A percentile compares a stretch with the other conserved stretches of the same genome.
Evolutionary conservation across 768 basidiomycete genomes (phyloP).

Genomic region (Fibroporia radiculosa): DNA sequence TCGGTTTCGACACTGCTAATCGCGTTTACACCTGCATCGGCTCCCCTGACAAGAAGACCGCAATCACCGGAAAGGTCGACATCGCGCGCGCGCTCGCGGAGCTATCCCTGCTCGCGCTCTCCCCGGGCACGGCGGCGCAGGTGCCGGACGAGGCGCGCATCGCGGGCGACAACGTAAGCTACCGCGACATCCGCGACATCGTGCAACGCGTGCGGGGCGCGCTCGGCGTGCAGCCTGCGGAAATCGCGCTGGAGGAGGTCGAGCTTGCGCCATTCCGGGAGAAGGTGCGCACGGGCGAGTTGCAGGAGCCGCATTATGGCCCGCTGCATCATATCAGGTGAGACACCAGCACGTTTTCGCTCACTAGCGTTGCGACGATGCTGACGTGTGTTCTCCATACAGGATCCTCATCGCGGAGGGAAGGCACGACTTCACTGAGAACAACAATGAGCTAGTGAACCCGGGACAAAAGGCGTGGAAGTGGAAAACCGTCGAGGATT

Average conservation of each 20-base stretch:
- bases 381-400: not conserved
- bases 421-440: constrained; percentile 10
- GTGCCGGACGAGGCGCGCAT: constrained; percentile 17
- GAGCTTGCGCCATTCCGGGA: constrained; percentile 10
- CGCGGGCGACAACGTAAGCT: constrained; percentile 10
- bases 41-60: constrained; percentile 6
- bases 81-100: constrained; percentile 13
- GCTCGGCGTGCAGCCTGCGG: constrained; percentile 2
- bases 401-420: constrained; percentile 16
- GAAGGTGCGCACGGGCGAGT: constrained; percentile 6
- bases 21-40: constrained; percentile 14
- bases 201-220: constrained; percentile 3
- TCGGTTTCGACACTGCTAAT: constrained; percentile 16
- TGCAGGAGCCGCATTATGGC: not conserved
- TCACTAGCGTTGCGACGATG: not conserved
- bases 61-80: constrained; percentile 13
- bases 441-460: constrained; percentile 20
- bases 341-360: not conserved
- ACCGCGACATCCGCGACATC: constrained; percentile 6
- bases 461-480: constrained; percentile 16
- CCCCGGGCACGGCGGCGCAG: constrained; percentile 5
- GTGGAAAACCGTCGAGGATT: constrained; percentile 17
- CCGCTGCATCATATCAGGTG: constrained; percentile 8
- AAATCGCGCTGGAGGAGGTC: constrained; percentile 7
- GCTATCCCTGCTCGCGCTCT: constrained; percentile 13